A percentile compares a stretch with the other conserved stretches of the same genome.
These are phyloP conservation scores for Henckelia pumila DNA, from an alignment of 257 asterid genomes.

Conservation along the genomic window DNA sequence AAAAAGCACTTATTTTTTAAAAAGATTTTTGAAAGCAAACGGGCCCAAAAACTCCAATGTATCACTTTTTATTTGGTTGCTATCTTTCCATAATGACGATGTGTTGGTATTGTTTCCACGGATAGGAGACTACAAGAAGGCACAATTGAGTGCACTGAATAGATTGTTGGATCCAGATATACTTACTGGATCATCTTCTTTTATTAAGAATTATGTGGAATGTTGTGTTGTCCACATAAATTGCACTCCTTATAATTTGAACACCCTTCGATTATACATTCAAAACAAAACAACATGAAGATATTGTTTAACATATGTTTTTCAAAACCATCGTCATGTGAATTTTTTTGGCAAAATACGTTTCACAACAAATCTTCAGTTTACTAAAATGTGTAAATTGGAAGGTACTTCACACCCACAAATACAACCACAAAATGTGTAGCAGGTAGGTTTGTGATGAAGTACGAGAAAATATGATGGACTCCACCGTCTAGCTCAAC, in stretches of 20 bases:
- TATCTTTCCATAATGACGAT: not conserved
- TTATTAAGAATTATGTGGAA: conserved; percentile 39
- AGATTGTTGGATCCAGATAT: conserved; percentile 48
- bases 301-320: conserved; percentile 54
- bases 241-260: conserved; percentile 87
- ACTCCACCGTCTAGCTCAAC: conserved; percentile 79
- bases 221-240: conserved; percentile 63
- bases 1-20: too few relatives aligned
- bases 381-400: conserved; percentile 47
- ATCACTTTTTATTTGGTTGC: too few relatives aligned
- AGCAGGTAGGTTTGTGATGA: conserved; percentile 76
- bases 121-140: conserved; percentile 45
- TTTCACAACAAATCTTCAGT: conserved; percentile 52
- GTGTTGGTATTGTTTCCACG: conserved; percentile 21
- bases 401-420: conserved; percentile 56
- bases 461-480: conserved; percentile 75
- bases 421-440: conserved; percentile 67
- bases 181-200: conserved; percentile 33
- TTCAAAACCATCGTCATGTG: conserved; percentile 25
- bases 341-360: conserved; percentile 59
- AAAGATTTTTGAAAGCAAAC: too few relatives aligned
- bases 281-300: conserved; percentile 78
- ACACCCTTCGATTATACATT: conserved; percentile 93
- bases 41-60: too few relatives aligned
- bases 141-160: conserved; percentile 68